A percentile compares a stretch with the other conserved stretches of the same genome.
These are phyloP conservation scores for Ananas comosus DNA, from an alignment of 176 grass and related monocot species.

Conservation along the genomic window DNA sequence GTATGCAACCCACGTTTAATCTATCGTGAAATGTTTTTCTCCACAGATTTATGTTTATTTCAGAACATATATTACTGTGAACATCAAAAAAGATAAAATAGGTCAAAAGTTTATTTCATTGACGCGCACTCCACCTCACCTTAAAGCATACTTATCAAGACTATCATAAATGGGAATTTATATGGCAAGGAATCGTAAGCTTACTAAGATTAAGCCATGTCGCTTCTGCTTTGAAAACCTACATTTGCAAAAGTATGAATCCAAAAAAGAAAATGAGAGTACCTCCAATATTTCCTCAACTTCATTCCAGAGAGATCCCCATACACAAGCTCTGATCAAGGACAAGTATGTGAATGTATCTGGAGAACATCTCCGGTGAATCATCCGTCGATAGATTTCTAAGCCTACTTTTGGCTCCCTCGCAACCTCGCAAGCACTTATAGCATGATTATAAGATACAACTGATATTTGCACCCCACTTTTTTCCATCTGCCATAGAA, in stretches of 20 bases:
- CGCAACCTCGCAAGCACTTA: conserved; percentile 69
- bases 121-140: background rate
- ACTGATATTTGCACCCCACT: conserved; percentile 41
- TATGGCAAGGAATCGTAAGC: background rate
- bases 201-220: background rate
- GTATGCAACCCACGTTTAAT: background rate
- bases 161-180: background rate
- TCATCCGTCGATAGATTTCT: conserved; percentile 63
- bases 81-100: background rate
- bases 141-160: background rate
- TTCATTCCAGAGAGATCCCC: conserved; percentile 82
- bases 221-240: conserved; percentile 5
- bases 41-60: background rate
- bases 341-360: conserved; percentile 86
- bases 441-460: conserved; percentile 82
- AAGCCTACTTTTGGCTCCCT: conserved; percentile 62
- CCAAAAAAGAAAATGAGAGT: conserved; percentile 15
- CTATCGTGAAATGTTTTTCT: background rate
- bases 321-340: conserved; percentile 73
- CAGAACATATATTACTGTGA: background rate
- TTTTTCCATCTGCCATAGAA: conserved; percentile 87
- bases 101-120: background rate
- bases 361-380: conserved; percentile 31
- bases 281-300: conserved; percentile 75
- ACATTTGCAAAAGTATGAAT: background rate